A percentile compares a stretch with the other conserved stretches of the same genome.
These are phyloP conservation scores for Tilletiopsis washingtonensis DNA, from an alignment of 1,284 basidiomycete genomes.

Conservation along the genomic window DNA sequence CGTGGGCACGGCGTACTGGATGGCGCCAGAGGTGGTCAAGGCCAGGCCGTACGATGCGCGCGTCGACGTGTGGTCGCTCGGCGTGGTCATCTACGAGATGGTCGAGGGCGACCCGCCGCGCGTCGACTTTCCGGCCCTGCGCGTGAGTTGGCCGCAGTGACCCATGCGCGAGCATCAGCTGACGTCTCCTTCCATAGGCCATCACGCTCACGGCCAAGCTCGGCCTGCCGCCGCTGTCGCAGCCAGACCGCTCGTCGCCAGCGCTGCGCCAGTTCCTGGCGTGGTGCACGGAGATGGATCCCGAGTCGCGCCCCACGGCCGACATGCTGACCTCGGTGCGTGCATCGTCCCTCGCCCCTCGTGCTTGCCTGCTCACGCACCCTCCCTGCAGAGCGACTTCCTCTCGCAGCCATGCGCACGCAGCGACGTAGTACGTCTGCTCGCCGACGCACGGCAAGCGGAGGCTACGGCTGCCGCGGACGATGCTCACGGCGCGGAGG, in stretches of 20 bases:
- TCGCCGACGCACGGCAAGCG: neutral
- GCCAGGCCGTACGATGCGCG: conserved; percentile 24
- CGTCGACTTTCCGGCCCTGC: conserved; percentile 30
- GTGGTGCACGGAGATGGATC: conserved; percentile 33
- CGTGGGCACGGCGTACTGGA: conserved; percentile 39
- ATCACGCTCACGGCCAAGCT: conserved; percentile 34
- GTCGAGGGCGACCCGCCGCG: conserved; percentile 36
- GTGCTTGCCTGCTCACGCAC: neutral
- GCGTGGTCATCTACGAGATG: conserved; percentile 37
- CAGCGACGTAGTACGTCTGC: neutral
- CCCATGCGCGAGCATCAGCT: neutral
- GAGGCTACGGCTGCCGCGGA: conserved; percentile 1
- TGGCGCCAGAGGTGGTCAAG: conserved; percentile 40
- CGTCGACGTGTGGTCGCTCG: conserved; percentile 35
- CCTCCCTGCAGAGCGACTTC: conserved; percentile 3
- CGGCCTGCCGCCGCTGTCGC: conserved; percentile 23
- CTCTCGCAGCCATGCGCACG: neutral
- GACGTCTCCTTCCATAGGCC: conserved; percentile 5
- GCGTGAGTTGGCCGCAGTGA: conserved; percentile 4
- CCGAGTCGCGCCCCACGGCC: conserved; percentile 25
- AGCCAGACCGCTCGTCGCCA: conserved; percentile 12
- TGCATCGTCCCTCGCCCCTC: neutral
- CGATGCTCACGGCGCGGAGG: neutral
- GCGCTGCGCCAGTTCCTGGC: conserved; percentile 33
- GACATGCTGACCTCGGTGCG: conserved; percentile 25